These are phyloP conservation scores for Penicillium taxi DNA, from an alignment of 495 filamentous ascomycete species.

Conservation along the genomic window DNA sequence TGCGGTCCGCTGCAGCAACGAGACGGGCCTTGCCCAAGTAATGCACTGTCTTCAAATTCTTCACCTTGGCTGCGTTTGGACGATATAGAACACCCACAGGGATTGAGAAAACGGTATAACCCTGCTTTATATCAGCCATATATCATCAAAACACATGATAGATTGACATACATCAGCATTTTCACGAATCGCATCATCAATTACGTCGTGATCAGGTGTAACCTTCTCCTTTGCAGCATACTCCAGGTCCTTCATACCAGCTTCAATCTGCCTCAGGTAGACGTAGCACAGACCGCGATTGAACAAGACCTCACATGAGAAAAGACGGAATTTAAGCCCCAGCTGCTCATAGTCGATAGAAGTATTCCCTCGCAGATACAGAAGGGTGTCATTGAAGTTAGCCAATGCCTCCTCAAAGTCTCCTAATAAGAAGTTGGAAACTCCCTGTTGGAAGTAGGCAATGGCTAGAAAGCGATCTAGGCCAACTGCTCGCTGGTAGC, in stretches of 20 bases:
- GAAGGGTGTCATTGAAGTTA: conserved; percentile 97
- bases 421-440: conserved; percentile 94
- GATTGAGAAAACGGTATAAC: conserved; percentile 98
- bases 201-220: conserved; percentile 91
- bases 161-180: conserved; percentile 67
- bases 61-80: conserved; percentile 95
- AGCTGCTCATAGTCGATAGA: conserved; percentile 98
- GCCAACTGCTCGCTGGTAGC: conserved; percentile 81
- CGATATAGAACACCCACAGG: conserved; percentile 92
- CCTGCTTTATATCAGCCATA: conserved; percentile 43
- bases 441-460: conserved; percentile 97
- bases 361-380: conserved; percentile 92
- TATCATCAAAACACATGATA: background rate
- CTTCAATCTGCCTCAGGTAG: conserved; percentile 83
- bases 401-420: conserved; percentile 97
- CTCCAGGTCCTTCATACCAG: conserved; percentile 82
- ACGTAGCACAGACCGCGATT: conserved; percentile 97
- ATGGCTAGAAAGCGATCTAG: conserved; percentile 94
- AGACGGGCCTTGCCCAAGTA: conserved; percentile 92
- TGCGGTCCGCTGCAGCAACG: conserved; percentile 80
- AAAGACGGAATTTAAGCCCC: conserved; percentile 90
- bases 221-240: conserved; percentile 96
- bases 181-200: conserved; percentile 91
- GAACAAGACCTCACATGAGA: conserved; percentile 96
- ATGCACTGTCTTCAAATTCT: conserved; percentile 93